These are phyloP conservation scores for Puccinia hordei DNA, from an alignment of 1,284 basidiomycete species.

Conservation along the genomic window DNA sequence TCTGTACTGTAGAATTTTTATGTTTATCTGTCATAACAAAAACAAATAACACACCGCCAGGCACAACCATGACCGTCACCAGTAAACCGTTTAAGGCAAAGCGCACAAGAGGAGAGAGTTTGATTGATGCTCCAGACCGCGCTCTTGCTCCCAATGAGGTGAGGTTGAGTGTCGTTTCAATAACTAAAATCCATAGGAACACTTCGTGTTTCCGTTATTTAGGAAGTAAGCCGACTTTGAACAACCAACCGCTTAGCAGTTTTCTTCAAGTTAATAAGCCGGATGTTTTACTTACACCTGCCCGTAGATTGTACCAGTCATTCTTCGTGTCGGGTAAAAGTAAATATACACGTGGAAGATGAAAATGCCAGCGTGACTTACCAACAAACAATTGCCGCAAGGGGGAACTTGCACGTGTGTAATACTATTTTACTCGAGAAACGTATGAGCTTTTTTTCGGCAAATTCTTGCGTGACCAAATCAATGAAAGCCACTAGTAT, in stretches of 20 bases:
- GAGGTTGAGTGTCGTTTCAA: not conserved
- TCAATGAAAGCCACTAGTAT: not conserved
- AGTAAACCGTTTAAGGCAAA: not conserved
- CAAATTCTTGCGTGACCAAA: constrained; percentile 3
- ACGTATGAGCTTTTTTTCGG: not conserved
- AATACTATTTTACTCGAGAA: not conserved
- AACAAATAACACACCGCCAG: not conserved
- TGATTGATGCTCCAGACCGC: not conserved
- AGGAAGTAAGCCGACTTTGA: not conserved
- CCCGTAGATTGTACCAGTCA: not conserved
- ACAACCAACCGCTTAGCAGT: not conserved
- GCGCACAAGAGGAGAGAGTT: not conserved
- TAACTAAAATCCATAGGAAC: not conserved
- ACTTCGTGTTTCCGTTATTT: not conserved
- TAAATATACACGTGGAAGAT: too few relatives aligned
- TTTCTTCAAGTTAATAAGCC: not conserved
- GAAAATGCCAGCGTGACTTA: not conserved
- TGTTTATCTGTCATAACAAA: too few relatives aligned
- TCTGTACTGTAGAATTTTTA: not conserved
- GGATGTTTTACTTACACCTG: not conserved
- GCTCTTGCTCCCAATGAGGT: not conserved
- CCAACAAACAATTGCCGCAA: constrained; percentile 4
- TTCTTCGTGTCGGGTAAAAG: not conserved
- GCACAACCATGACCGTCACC: not conserved
- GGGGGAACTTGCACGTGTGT: not conserved